phyloP scores from a whole-genome alignment of 2,329 filamentous ascomycete species.

The Lachnellula occidentalis region DNA sequence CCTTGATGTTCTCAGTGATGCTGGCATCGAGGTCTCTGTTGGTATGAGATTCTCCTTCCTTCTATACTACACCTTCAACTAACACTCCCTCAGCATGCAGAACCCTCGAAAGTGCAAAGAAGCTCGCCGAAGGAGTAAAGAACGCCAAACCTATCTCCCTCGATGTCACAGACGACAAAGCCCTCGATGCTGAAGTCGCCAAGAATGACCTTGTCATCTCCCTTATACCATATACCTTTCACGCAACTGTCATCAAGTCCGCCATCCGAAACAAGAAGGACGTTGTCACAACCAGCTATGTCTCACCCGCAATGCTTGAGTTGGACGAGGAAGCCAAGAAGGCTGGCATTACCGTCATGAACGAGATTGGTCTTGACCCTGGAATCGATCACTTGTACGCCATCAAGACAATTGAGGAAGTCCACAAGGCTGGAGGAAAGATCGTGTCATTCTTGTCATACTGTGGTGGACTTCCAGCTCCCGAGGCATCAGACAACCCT shows the following conservation, averaged over 20 bases:
- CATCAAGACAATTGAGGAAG: conserved; percentile 79
- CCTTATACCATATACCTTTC: conserved; percentile 88
- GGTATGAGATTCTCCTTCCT: conserved; percentile 33
- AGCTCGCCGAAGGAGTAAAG: conserved; percentile 65
- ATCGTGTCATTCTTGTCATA: conserved; percentile 76
- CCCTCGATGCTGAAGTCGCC: conserved; percentile 74
- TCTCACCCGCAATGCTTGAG: conserved; percentile 87
- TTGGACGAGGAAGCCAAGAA: conserved; percentile 78
- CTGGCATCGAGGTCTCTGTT: conserved; percentile 52
- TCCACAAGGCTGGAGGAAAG: conserved; percentile 84
- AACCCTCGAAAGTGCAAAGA: conserved; percentile 71
- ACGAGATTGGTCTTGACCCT: conserved; percentile 81
- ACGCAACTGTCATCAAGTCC: conserved; percentile 84
- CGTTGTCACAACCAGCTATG: conserved; percentile 92
- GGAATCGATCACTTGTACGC: conserved; percentile 71
- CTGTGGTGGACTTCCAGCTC: conserved; percentile 73
- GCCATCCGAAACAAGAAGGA: conserved; percentile 92
- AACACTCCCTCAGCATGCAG: conserved; percentile 59
- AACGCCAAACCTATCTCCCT: conserved; percentile 73
- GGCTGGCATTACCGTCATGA: conserved; percentile 94
- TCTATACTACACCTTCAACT: not conserved
- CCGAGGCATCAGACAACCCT: conserved; percentile 77
- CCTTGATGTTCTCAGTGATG: conserved; percentile 51
- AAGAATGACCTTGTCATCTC: conserved; percentile 75
- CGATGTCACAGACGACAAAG: conserved; percentile 71